These are phyloP conservation scores for Fusarium verticillioides DNA, from an alignment of 2,329 filamentous ascomycete species.

Conservation along the genomic window DNA sequence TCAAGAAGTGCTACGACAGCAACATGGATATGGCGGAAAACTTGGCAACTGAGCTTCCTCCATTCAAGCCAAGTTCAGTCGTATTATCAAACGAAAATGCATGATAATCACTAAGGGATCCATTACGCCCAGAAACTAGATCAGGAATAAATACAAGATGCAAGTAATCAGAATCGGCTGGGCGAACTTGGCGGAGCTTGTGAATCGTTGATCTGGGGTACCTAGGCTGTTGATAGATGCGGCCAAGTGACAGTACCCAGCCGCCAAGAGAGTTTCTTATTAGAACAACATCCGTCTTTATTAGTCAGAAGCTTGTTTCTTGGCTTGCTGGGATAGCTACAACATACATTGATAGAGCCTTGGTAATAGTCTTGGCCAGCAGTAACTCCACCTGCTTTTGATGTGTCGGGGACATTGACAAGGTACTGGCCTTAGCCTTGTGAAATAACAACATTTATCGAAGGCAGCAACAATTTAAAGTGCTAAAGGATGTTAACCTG, in stretches of 20 bases:
- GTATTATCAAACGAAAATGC: neutral
- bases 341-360: neutral
- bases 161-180: constrained; percentile 14
- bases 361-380: constrained; percentile 2
- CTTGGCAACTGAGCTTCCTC: neutral
- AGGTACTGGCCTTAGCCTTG: neutral
- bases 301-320: constrained; percentile 1
- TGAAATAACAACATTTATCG: neutral
- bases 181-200: constrained; percentile 26
- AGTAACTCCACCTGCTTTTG: neutral
- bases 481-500: neutral
- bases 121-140: neutral
- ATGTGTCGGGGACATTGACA: neutral
- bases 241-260: constrained; percentile 5
- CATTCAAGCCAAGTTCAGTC: neutral
- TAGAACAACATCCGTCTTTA: neutral
- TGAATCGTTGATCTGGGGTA: constrained; percentile 26
- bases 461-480: no score
- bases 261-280: constrained; percentile 3
- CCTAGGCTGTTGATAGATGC: neutral
- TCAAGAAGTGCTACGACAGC: neutral
- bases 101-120: neutral
- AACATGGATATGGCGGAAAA: neutral
- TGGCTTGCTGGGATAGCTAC: constrained; percentile 4
- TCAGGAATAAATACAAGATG: constrained; percentile 9